Conservation (phyloP, 1,284 basidiomycete genomes). For the Hemileia vastatrix region DNA sequence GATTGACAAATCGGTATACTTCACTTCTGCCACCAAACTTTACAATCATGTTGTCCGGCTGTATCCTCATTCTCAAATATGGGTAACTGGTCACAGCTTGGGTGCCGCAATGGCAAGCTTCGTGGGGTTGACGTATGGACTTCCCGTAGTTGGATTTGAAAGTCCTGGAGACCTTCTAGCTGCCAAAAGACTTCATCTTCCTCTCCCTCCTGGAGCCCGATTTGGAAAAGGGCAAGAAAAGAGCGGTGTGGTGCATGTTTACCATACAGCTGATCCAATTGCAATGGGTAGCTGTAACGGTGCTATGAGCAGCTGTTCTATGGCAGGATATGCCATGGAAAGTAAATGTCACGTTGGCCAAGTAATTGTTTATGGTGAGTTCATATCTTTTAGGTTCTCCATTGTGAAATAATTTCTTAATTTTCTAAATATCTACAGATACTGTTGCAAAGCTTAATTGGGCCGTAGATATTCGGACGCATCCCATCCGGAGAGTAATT, state of each 20-base stretch:
- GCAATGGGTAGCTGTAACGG: constrained; percentile 66
- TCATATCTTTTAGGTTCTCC: not conserved
- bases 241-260: constrained; percentile 56
- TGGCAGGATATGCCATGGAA: constrained; percentile 61
- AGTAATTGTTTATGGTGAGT: constrained; percentile 17
- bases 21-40: constrained; percentile 62
- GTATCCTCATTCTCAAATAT: constrained; percentile 85
- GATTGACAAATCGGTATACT: constrained; percentile 76
- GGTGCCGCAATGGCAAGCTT: constrained; percentile 80
- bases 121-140: constrained; percentile 82
- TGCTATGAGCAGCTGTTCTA: constrained; percentile 55
- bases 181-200: constrained; percentile 74
- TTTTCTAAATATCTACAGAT: constrained; percentile 1
- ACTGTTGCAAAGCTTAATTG: constrained; percentile 20
- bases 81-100: constrained; percentile 84
- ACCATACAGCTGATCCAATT: constrained; percentile 71
- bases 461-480: constrained; percentile 21
- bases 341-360: constrained; percentile 14
- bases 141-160: constrained; percentile 80
- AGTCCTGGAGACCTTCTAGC: constrained; percentile 83
- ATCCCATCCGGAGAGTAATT: constrained; percentile 20
- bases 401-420: not conserved
- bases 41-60: constrained; percentile 89
- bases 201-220: constrained; percentile 49
- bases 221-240: constrained; percentile 25